Percentiles rank a stretch among this genome's conserved stretches.
Conservation (phyloP, 78 protist species). For the Dictyostelium capitatum region DNA sequence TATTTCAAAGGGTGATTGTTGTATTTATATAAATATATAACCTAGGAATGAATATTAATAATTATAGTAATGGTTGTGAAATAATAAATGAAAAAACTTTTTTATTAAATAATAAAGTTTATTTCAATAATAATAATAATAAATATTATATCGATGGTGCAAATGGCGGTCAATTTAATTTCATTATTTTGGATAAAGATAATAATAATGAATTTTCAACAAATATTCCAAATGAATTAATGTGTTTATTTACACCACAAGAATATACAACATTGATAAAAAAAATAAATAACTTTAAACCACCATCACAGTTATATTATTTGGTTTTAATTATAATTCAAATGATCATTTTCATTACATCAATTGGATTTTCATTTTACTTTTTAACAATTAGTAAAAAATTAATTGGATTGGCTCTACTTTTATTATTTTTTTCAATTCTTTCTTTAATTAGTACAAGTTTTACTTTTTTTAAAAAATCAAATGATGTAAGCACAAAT, state of each 20-base stretch:
- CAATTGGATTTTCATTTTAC: background rate
- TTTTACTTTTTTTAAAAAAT: background rate
- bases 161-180: too few species aligned
- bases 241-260: background rate
- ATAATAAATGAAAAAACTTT: background rate
- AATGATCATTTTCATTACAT: background rate
- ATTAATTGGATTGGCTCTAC: background rate
- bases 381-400: background rate
- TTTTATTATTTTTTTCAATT: background rate
- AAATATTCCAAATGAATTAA: background rate
- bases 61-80: too few species aligned
- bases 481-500: background rate
- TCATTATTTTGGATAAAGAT: background rate
- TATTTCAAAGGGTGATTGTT: too few species aligned
- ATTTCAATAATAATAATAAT: too few species aligned
- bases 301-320: background rate
- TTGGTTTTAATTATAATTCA: background rate
- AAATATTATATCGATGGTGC: too few species aligned
- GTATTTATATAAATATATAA: too few species aligned
- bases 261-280: background rate
- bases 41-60: too few species aligned
- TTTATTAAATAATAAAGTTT: background rate
- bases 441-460: background rate
- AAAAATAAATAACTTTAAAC: background rate
- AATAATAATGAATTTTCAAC: background rate